These are phyloP conservation scores for Metarhizium robertsii DNA, from an alignment of 2,329 filamentous ascomycete genomes.

Conservation along the genomic window DNA sequence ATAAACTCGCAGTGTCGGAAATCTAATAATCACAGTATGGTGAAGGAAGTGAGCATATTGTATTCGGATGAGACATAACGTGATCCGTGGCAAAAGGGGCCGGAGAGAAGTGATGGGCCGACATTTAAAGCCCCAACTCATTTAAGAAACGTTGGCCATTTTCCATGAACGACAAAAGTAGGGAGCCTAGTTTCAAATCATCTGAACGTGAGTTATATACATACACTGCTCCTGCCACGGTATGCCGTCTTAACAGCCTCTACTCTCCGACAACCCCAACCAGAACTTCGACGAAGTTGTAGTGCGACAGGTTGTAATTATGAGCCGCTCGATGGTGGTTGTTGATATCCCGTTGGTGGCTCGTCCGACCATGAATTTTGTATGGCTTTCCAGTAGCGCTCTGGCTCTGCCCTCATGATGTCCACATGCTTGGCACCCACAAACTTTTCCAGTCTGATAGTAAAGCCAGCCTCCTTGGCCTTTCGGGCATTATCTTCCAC, in stretches of 20 bases:
- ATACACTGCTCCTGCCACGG: neutral
- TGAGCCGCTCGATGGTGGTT: too few relatives aligned
- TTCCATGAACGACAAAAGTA: too few relatives aligned
- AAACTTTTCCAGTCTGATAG: conserved; percentile 36
- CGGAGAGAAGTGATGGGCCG: too few relatives aligned
- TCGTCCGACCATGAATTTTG: conserved; percentile 34
- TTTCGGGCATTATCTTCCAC: conserved; percentile 38
- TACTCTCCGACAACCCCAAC: neutral
- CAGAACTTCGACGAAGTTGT: neutral
- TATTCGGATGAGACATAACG: too few relatives aligned
- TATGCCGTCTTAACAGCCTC: neutral
- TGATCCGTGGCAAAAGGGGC: too few relatives aligned
- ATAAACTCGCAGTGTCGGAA: too few relatives aligned
- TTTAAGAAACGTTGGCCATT: too few relatives aligned
- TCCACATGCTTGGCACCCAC: conserved; percentile 39
- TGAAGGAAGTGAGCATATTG: too few relatives aligned
- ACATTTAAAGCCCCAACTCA: too few relatives aligned
- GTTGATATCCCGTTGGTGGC: neutral
- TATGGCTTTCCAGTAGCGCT: conserved; percentile 42
- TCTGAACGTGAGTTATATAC: too few relatives aligned
- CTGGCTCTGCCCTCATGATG: conserved; percentile 33
- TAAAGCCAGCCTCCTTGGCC: conserved; percentile 29
- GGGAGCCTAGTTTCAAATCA: too few relatives aligned
- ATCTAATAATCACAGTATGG: too few relatives aligned
- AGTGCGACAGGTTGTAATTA: neutral